Evolutionary conservation across 2,329 filamentous ascomycete species (phyloP), one percentile per base, ranked within the genome.

Genomic region (Fusarium oxysporum): DNA sequence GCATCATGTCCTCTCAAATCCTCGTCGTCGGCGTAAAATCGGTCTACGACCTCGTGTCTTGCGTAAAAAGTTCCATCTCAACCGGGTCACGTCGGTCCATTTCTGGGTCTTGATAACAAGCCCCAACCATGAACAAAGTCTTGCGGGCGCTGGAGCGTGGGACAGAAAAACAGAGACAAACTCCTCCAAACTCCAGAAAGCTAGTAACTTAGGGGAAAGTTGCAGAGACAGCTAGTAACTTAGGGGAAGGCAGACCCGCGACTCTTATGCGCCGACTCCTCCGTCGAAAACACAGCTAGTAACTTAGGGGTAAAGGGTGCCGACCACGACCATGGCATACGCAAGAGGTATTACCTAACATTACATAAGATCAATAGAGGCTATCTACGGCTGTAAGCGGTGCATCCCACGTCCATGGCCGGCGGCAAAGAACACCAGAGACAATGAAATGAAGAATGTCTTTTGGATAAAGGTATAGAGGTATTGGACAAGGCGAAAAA

Each of bases 341-440:
- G 51, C 35, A 11, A 59, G 23, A 59, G 38, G 57, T 72, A 76
- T 76, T 76, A 76, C 73, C 74, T 72, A 76, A 77, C 74, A 77
- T 78, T 78, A 78, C 76, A 72, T 78, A 78, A 78, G 66, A 69
- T 48, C 41, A 47, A 62, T 58, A 53, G 54, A 74, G 76, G 76
- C 54, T 76, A 78, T 67, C 58, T 64, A 66, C 76, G 75, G 70
- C 61, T 76, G 45, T 40, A 12, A 61, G 55, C 69, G 71, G 73
- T 58, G 32, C 75, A 77, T 77, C 75, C 75, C 75, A 76, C 75
- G 74, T 74, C 47, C 44, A 17, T 61, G 41, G 70, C 68, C 67
- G 66, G 53, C 70, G 74, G 75, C 65, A 30, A 21, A 38, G 4
- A 16, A 6, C 7, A 23, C 6, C 17, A 25, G 16, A 25, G 32